These are phyloP conservation scores for Paraurostyla sp. DNA, from an alignment of 73 alveolate genomes.

Conservation along the genomic window DNA sequence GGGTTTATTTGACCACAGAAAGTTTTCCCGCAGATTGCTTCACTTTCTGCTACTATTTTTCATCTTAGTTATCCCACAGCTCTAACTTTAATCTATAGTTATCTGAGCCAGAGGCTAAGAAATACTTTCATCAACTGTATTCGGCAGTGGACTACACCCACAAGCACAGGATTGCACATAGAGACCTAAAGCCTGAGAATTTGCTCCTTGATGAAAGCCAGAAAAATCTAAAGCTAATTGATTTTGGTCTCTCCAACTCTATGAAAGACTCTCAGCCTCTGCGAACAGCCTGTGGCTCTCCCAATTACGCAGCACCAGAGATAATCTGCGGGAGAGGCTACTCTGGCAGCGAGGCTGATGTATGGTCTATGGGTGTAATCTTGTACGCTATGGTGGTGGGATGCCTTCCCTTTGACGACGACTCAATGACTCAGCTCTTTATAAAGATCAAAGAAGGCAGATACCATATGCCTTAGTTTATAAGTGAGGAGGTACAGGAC, in stretches of 20 bases:
- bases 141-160: conserved; percentile 90
- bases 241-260: conserved; percentile 89
- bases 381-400: conserved; percentile 69
- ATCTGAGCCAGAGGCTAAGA: conserved; percentile 82
- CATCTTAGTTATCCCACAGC: background rate
- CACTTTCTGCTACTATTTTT: no score
- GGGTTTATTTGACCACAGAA: no score
- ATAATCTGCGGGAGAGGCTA: conserved; percentile 42
- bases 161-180: conserved; percentile 82
- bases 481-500: conserved; percentile 84
- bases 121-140: conserved; percentile 77
- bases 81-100: conserved; percentile 1
- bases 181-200: conserved; percentile 96
- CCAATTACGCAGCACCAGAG: conserved; percentile 90
- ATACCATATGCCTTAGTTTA: conserved; percentile 48
- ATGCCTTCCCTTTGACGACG: conserved; percentile 65
- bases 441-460: conserved; percentile 39
- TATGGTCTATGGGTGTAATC: conserved; percentile 76
- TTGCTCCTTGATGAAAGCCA: conserved; percentile 80
- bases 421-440: conserved; percentile 30
- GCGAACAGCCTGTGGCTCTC: conserved; percentile 82
- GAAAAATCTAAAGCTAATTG: conserved; percentile 80
- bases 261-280: conserved; percentile 80
- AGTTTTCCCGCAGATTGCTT: no score
- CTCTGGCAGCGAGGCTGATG: conserved; percentile 69